phyloP scores from a whole-genome alignment of 345 rosid species.

The Rhizophora mangle region DNA sequence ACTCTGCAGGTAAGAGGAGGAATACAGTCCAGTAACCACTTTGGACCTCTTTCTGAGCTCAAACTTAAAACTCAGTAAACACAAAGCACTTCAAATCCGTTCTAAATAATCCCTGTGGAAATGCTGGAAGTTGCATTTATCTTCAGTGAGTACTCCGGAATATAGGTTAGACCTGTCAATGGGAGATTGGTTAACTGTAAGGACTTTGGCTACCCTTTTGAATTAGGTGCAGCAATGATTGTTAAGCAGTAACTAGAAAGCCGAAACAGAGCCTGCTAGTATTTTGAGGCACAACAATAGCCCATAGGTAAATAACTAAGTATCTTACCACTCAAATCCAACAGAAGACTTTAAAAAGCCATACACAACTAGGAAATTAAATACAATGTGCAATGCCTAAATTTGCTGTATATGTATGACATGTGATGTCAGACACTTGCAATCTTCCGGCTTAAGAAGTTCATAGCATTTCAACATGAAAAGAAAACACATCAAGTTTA shows the following conservation, averaged over 20 bases:
- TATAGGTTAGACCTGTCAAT: constrained; percentile 71
- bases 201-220: not conserved
- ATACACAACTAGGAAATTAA: too few species aligned
- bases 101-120: constrained; percentile 55
- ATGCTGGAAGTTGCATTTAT: constrained; percentile 91
- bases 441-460: not conserved
- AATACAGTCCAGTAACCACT: not conserved
- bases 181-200: not conserved
- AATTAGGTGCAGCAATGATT: not conserved
- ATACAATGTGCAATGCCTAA: too few species aligned
- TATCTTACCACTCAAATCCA: not conserved
- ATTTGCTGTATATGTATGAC: too few species aligned
- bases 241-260: not conserved
- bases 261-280: not conserved
- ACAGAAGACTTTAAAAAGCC: not conserved
- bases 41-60: not conserved
- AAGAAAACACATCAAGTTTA: not conserved
- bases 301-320: not conserved
- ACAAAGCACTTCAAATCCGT: not conserved
- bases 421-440: not conserved
- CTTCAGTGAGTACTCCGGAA: constrained; percentile 83
- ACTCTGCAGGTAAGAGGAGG: not conserved
- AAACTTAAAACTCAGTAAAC: constrained; percentile 1
- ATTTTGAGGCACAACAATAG: not conserved
- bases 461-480: not conserved